Evolutionary conservation across 2,329 filamentous ascomycete species (phyloP).

Genomic region (Alternaria sp.): DNA sequence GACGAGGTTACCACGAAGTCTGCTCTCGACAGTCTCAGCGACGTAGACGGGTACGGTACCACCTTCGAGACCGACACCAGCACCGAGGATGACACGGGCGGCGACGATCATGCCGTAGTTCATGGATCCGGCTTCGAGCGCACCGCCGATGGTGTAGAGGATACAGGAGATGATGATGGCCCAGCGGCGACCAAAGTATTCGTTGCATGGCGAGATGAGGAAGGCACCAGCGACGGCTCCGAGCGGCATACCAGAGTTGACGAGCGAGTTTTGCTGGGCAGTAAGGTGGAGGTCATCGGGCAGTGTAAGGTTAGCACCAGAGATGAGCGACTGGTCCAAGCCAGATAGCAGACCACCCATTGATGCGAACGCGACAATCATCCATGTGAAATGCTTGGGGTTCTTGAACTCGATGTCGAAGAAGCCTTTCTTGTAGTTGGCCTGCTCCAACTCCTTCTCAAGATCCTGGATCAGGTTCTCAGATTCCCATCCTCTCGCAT

Average conservation of each 20-base stretch:
- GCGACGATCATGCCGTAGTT: constrained; percentile 75
- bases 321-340: constrained; percentile 75
- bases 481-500: constrained; percentile 50
- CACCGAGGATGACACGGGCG: constrained; percentile 70
- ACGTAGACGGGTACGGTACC: constrained; percentile 79
- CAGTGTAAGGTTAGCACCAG: constrained; percentile 71
- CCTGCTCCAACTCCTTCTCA: constrained; percentile 47
- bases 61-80: constrained; percentile 75
- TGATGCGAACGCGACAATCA: constrained; percentile 73
- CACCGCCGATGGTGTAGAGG: constrained; percentile 73
- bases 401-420: constrained; percentile 67
- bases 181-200: constrained; percentile 69
- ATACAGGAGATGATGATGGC: constrained; percentile 73
- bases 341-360: constrained; percentile 77
- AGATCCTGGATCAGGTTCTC: constrained; percentile 53
- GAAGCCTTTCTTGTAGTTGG: constrained; percentile 48
- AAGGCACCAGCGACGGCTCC: constrained; percentile 74
- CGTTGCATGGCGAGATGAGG: constrained; percentile 70
- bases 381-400: constrained; percentile 70
- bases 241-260: constrained; percentile 74
- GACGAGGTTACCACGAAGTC: constrained; percentile 73
- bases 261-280: constrained; percentile 65
- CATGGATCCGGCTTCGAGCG: constrained; percentile 70
- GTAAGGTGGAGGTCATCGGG: constrained; percentile 64
- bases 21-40: constrained; percentile 72